Conservation (phyloP, 2,329 filamentous ascomycete genomes). For the Sarocladium brachiariae region DNA sequence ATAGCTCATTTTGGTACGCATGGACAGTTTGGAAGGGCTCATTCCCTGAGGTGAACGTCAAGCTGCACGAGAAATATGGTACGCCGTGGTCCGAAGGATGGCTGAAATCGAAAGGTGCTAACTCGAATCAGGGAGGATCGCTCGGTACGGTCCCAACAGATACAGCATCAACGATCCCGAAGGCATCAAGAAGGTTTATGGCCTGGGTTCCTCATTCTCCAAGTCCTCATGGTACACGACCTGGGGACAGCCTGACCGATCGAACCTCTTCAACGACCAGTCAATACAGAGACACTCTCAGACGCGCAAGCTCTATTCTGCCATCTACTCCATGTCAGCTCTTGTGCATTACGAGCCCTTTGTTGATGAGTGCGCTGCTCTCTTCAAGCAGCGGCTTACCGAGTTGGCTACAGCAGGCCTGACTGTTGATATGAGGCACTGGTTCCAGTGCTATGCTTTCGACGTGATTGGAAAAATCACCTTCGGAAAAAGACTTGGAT, state of each 20-base stretch:
- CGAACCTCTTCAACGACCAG: conserved; percentile 24
- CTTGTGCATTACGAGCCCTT: conserved; percentile 27
- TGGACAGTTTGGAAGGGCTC: conserved; percentile 17
- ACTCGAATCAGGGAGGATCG: conserved; percentile 25
- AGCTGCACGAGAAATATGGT: conserved; percentile 25
- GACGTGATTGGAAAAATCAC: conserved; percentile 32
- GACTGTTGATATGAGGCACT: conserved; percentile 24
- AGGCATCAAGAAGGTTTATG: conserved; percentile 30
- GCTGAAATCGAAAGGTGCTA: background rate
- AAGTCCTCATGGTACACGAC: conserved; percentile 27
- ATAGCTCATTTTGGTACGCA: conserved; percentile 24
- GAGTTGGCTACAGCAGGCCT: conserved; percentile 17
- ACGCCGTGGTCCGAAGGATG: background rate
- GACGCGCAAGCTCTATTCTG: conserved; percentile 21
- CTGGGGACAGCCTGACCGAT: conserved; percentile 17
- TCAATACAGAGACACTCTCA: conserved; percentile 20
- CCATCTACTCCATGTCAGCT: conserved; percentile 25
- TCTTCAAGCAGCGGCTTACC: conserved; percentile 21
- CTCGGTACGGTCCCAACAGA: conserved; percentile 40
- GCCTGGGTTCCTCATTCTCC: conserved; percentile 21
- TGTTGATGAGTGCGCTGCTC: conserved; percentile 23
- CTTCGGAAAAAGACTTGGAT: conserved; percentile 27
- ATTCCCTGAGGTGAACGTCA: conserved; percentile 21
- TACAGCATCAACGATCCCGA: conserved; percentile 37
- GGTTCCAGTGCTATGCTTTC: conserved; percentile 33